Evolutionary conservation across 2,329 filamentous ascomycete genomes (phyloP).

Genomic region (Fusarium albosuccineum): DNA sequence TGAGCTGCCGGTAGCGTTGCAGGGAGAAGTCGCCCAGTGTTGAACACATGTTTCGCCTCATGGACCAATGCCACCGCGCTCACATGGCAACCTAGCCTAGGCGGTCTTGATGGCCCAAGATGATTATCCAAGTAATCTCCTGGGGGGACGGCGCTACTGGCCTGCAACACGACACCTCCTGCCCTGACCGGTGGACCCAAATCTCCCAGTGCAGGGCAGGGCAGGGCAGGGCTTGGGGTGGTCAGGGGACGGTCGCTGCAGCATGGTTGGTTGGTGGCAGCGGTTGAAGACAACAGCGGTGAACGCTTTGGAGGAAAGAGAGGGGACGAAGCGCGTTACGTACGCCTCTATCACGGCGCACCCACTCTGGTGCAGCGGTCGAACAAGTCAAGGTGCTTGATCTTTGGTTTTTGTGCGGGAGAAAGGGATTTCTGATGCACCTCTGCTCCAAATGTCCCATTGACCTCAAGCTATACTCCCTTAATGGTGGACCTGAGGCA

Average conservation of each 20-base stretch:
- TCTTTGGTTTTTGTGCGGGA: conserved; percentile 33
- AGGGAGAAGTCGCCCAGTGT: conserved; percentile 11
- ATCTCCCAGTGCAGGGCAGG: conserved; percentile 42
- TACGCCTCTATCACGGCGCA: conserved; percentile 33
- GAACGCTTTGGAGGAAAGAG: conserved; percentile 33
- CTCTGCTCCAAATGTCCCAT: conserved; percentile 20
- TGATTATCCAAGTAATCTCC: conserved; percentile 45
- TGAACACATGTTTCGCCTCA: conserved; percentile 35
- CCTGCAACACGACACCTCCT: conserved; percentile 32
- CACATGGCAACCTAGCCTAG: conserved; percentile 41
- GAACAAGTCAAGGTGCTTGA: conserved; percentile 36
- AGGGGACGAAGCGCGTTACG: conserved; percentile 31
- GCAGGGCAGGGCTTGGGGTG: conserved; percentile 31
- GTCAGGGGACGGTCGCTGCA: conserved; percentile 23
- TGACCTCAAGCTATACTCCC: conserved; percentile 29
- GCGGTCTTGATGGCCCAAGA: conserved; percentile 14
- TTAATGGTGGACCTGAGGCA: conserved; percentile 49
- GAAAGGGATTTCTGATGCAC: conserved; percentile 40
- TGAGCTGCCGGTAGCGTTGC: conserved; percentile 3
- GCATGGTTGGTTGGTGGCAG: conserved; percentile 27
- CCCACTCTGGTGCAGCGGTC: conserved; percentile 39
- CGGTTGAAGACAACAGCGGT: conserved; percentile 43
- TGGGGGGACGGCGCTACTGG: conserved; percentile 41
- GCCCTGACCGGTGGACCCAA: conserved; percentile 40
- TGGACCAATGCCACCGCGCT: conserved; percentile 29